These are phyloP conservation scores for Pholiota molesta DNA, from an alignment of 768 basidiomycete species.

Conservation along the genomic window DNA sequence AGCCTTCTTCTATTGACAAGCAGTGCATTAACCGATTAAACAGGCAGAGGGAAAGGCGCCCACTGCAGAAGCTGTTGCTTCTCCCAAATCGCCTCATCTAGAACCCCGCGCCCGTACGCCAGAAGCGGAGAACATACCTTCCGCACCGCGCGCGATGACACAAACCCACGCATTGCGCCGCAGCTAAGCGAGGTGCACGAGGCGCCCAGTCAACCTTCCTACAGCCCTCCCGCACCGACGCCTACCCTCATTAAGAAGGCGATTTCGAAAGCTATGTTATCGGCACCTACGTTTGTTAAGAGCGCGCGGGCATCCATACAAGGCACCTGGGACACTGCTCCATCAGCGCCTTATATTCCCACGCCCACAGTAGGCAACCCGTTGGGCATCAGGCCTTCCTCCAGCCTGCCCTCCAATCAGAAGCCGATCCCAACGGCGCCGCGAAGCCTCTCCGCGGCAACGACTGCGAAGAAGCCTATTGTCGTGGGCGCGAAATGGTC, in stretches of 20 bases:
- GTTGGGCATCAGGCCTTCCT: slow-evolving; percentile 55
- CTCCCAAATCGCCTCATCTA: background rate
- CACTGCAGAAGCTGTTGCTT: background rate
- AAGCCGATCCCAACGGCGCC: slow-evolving; percentile 31
- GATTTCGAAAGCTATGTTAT: slow-evolving; percentile 6
- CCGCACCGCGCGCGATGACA: background rate
- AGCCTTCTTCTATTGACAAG: background rate
- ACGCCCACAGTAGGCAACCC: slow-evolving; percentile 40
- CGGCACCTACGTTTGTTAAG: slow-evolving; percentile 11
- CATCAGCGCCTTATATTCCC: slow-evolving; percentile 35
- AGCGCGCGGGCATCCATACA: background rate
- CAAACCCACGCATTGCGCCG: background rate
- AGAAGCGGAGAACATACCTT: background rate
- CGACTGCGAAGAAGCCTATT: slow-evolving; percentile 40
- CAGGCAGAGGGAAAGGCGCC: background rate
- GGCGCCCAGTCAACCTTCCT: background rate
- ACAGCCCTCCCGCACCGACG: background rate
- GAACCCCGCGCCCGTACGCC: background rate
- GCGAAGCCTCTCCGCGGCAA: slow-evolving; percentile 15
- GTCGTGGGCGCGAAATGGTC: slow-evolving; percentile 55
- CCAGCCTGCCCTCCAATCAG: slow-evolving; percentile 3
- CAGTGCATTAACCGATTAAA: background rate
- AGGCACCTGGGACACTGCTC: background rate
- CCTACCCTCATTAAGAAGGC: background rate
- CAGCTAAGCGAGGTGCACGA: background rate